Evolutionary conservation across 2,329 filamentous ascomycete species (phyloP).

Genomic region (Bipolaris gigantea): DNA sequence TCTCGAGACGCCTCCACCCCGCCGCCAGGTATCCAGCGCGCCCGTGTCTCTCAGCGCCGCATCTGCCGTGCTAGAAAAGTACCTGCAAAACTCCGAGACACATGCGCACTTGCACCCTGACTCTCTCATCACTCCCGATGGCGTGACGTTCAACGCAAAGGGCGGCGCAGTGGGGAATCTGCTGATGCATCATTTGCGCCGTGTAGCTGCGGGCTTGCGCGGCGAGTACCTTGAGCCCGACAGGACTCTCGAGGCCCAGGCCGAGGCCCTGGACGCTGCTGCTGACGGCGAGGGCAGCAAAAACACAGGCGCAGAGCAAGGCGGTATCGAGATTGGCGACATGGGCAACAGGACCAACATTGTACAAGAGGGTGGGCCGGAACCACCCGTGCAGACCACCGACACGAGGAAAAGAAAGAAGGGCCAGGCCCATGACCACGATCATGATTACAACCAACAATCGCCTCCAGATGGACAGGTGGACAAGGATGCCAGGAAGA

Average conservation of each 20-base stretch:
- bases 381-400: slow-evolving; percentile 32
- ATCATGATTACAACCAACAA: slow-evolving; percentile 8
- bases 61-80: slow-evolving; percentile 43
- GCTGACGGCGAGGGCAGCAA: slow-evolving; percentile 14
- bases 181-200: slow-evolving; percentile 56
- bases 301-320: slow-evolving; percentile 29
- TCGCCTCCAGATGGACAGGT: slow-evolving; percentile 22
- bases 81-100: slow-evolving; percentile 45
- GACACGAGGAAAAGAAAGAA: slow-evolving; percentile 39
- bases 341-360: slow-evolving; percentile 42
- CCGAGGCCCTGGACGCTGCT: neutral
- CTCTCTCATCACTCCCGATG: slow-evolving; percentile 48
- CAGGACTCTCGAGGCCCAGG: slow-evolving; percentile 45
- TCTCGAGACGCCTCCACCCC: slow-evolving; percentile 43
- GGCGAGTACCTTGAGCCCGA: slow-evolving; percentile 55
- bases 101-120: slow-evolving; percentile 54
- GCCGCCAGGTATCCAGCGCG: slow-evolving; percentile 35
- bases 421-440: slow-evolving; percentile 21
- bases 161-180: slow-evolving; percentile 51
- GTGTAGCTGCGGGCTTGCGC: slow-evolving; percentile 56
- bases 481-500: slow-evolving; percentile 58
- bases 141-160: slow-evolving; percentile 48
- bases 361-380: slow-evolving; percentile 34
- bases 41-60: slow-evolving; percentile 42
- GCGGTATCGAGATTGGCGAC: slow-evolving; percentile 48